Percentiles rank a stretch among this genome's conserved stretches.
These are phyloP conservation scores for Fusarium lyarnte DNA, from an alignment of 2,329 filamentous ascomycete species.

Conservation along the genomic window DNA sequence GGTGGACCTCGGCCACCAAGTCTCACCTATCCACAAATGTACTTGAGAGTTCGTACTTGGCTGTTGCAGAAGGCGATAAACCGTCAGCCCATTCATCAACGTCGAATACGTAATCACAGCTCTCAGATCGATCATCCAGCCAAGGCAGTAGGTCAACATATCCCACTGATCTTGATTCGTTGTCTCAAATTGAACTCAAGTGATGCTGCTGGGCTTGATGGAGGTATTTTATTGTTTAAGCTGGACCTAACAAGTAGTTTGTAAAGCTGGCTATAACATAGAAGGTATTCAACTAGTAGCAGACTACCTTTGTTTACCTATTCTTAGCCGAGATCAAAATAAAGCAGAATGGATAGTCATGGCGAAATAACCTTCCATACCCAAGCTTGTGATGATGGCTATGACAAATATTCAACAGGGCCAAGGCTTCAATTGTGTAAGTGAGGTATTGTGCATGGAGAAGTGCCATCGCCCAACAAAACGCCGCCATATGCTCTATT, in stretches of 20 bases:
- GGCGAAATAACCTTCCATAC: background rate
- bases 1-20: conserved; percentile 9
- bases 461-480: background rate
- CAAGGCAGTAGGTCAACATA: background rate
- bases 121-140: background rate
- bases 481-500: conserved; percentile 13
- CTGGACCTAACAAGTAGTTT: background rate
- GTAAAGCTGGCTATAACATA: background rate
- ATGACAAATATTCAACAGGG: background rate
- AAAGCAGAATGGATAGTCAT: background rate
- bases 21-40: conserved; percentile 1
- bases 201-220: background rate
- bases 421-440: background rate
- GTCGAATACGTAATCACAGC: background rate
- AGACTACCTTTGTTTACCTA: background rate
- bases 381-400: background rate
- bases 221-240: background rate
- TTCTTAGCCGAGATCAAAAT: background rate
- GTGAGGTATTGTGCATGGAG: background rate
- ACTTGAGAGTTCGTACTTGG: background rate
- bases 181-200: background rate
- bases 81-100: background rate
- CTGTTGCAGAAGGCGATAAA: background rate
- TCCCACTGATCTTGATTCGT: background rate
- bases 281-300: background rate